Conservation (phyloP, 2,329 filamentous ascomycete genomes). For the Fusarium armeniacum region DNA sequence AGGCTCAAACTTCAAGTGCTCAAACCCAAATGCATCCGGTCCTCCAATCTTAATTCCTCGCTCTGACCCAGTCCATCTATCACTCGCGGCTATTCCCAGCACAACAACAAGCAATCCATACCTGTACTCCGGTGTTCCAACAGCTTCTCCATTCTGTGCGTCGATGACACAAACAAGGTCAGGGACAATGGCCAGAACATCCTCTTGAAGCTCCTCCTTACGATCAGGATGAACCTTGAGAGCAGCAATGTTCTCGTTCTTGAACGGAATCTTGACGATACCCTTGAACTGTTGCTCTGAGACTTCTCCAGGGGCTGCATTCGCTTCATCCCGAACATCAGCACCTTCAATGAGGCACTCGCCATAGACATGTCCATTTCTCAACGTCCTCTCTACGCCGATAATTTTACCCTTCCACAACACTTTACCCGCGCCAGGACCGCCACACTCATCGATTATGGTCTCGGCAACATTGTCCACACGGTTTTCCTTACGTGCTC, state of each 20-base stretch:
- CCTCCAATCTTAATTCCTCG: conserved; percentile 66
- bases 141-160: conserved; percentile 67
- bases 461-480: conserved; percentile 68
- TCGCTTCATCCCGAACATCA: conserved; percentile 55
- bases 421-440: conserved; percentile 65
- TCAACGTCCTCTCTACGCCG: conserved; percentile 68
- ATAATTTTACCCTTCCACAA: conserved; percentile 76
- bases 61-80: conserved; percentile 61
- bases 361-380: conserved; percentile 71
- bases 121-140: conserved; percentile 70
- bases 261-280: conserved; percentile 75
- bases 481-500: conserved; percentile 63
- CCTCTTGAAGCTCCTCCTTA: conserved; percentile 56
- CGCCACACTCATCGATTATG: conserved; percentile 71
- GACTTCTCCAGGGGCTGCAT: conserved; percentile 5
- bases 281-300: conserved; percentile 57
- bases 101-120: conserved; percentile 67
- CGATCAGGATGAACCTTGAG: conserved; percentile 54
- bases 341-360: conserved; percentile 69
- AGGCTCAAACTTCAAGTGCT: conserved; percentile 63
- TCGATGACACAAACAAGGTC: conserved; percentile 70
- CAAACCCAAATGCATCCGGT: conserved; percentile 63
- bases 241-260: conserved; percentile 80
- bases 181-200: conserved; percentile 67
- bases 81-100: conserved; percentile 61